phyloP scores from a whole-genome alignment of 2,329 filamentous ascomycete genomes.

The Fusarium aywerte region DNA sequence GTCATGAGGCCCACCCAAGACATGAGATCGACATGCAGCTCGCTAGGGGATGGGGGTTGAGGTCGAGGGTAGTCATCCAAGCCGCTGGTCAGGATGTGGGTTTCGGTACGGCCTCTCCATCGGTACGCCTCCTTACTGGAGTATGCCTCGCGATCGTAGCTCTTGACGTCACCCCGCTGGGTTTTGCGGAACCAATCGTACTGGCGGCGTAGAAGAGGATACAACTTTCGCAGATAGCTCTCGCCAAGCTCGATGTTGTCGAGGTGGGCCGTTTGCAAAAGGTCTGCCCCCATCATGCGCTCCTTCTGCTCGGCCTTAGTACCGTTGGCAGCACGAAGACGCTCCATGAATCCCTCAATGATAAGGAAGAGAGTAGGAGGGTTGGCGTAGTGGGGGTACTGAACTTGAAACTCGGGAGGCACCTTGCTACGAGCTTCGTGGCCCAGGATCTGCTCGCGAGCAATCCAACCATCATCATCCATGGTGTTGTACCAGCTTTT shows the following conservation, averaged over 20 bases:
- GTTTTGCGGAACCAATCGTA: constrained; percentile 96
- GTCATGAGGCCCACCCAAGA: constrained; percentile 99
- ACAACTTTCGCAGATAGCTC: constrained; percentile 79
- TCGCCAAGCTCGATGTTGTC: constrained; percentile 74
- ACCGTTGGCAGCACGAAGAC: constrained; percentile 69
- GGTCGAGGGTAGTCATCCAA: constrained; percentile 96
- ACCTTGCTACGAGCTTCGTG: constrained; percentile 94
- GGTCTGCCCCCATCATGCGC: constrained; percentile 55
- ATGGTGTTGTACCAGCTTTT: constrained; percentile 97
- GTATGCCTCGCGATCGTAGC: constrained; percentile 89
- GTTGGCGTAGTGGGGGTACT: constrained; percentile 98
- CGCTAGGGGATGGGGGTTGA: constrained; percentile 92
- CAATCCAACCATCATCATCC: constrained; percentile 98
- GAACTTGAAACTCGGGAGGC: constrained; percentile 88
- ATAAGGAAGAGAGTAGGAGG: constrained; percentile 94
- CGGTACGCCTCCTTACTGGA: constrained; percentile 93
- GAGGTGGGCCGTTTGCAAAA: constrained; percentile 71
- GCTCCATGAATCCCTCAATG: constrained; percentile 84
- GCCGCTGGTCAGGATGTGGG: constrained; percentile 90
- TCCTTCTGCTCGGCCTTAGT: constrained; percentile 58
- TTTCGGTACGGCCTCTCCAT: constrained; percentile 89
- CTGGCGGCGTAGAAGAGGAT: constrained; percentile 87
- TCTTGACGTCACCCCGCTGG: constrained; percentile 87
- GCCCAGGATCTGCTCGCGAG: constrained; percentile 93
- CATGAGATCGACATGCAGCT: constrained; percentile 94